phyloP scores from a whole-genome alignment of 1,284 basidiomycete species.

The Sporisorium graminicola region DNA sequence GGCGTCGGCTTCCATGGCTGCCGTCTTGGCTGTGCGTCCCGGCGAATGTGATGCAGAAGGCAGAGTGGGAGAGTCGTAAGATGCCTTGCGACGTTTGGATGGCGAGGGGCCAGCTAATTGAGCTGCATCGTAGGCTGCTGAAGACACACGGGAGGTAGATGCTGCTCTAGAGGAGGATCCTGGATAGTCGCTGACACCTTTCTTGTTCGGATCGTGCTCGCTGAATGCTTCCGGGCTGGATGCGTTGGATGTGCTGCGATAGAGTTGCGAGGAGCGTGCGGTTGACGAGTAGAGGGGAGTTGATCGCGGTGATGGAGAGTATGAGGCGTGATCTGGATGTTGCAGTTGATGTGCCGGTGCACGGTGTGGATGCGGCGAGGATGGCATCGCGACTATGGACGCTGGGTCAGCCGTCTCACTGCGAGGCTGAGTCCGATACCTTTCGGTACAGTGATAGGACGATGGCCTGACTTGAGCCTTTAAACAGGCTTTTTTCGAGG shows the following conservation, averaged over 20 bases:
- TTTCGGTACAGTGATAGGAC: neutral
- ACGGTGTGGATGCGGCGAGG: constrained; percentile 46
- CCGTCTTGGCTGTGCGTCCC: neutral
- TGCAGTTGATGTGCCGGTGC: constrained; percentile 51
- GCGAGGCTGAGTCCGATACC: neutral
- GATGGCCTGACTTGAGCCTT: neutral
- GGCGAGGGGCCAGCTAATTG: constrained; percentile 3
- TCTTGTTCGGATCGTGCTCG: constrained; percentile 17
- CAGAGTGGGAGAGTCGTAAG: constrained; percentile 5
- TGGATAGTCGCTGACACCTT: constrained; percentile 1
- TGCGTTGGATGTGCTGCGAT: constrained; percentile 23
- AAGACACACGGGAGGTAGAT: constrained; percentile 9
- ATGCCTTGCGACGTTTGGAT: constrained; percentile 25
- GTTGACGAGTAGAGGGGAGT: constrained; percentile 32
- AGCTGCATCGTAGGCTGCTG: neutral
- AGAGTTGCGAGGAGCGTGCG: constrained; percentile 28
- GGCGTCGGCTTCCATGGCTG: constrained; percentile 6
- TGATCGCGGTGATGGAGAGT: constrained; percentile 38
- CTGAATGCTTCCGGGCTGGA: constrained; percentile 40
- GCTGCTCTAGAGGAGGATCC: neutral
- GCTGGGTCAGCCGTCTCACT: neutral
- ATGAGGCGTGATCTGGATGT: constrained; percentile 47
- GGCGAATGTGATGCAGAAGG: constrained; percentile 6
- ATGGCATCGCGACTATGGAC: constrained; percentile 22
- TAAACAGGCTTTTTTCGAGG: neutral